These are phyloP conservation scores for Cystobasidium slooffiae DNA, from an alignment of 1,284 basidiomycete species.

Conservation along the genomic window DNA sequence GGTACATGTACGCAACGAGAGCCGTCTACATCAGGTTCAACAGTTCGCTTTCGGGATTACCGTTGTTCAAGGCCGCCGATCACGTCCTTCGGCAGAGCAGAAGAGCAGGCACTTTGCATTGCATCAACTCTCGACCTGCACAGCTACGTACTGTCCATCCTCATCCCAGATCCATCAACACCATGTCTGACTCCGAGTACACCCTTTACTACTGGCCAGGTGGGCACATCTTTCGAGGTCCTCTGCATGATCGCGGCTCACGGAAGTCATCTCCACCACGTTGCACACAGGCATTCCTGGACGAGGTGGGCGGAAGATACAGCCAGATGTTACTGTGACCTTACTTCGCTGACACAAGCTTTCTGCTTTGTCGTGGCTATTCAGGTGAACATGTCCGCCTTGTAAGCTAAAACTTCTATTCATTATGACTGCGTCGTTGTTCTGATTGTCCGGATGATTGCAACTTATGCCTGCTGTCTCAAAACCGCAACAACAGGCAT, in stretches of 20 bases:
- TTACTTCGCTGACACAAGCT: background rate
- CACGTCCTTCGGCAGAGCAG: too few relatives aligned
- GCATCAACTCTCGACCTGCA: too few relatives aligned
- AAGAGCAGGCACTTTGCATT: too few relatives aligned
- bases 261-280: background rate
- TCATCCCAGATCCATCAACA: background rate
- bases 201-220: slow-evolving; percentile 37
- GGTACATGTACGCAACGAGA: too few relatives aligned
- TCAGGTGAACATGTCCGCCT: slow-evolving; percentile 40
- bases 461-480: background rate
- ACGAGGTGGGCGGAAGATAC: slow-evolving; percentile 17
- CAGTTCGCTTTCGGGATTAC: too few relatives aligned
- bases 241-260: background rate
- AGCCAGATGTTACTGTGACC: background rate
- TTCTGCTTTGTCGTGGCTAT: background rate
- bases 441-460: background rate
- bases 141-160: background rate
- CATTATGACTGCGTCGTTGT: background rate
- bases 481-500: slow-evolving; percentile 11
- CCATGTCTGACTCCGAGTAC: slow-evolving; percentile 17
- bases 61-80: too few relatives aligned
- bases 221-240: background rate
- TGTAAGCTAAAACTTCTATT: slow-evolving; percentile 5
- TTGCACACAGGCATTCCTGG: slow-evolving; percentile 35
- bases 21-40: too few relatives aligned